Evolutionary conservation across 2,329 filamentous ascomycete species (phyloP).

Genomic region (Aspergillus sergii): DNA sequence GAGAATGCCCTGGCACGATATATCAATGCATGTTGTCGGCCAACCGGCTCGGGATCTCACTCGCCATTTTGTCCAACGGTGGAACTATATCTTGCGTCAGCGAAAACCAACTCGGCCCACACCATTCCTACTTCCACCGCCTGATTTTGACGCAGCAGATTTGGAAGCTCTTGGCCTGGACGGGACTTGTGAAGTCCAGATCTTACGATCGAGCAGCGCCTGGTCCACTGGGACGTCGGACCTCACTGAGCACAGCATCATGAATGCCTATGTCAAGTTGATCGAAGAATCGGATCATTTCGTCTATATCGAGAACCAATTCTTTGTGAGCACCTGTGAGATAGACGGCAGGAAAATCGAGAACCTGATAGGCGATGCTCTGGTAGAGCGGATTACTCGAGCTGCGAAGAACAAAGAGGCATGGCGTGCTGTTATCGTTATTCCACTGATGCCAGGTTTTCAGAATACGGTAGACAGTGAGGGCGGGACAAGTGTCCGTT

Average conservation of each 20-base stretch:
- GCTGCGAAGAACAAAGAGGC: constrained; percentile 82
- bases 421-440: constrained; percentile 87
- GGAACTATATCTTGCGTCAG: constrained; percentile 94
- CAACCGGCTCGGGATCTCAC: constrained; percentile 93
- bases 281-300: constrained; percentile 96
- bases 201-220: constrained; percentile 82
- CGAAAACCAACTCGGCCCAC: constrained; percentile 91
- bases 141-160: constrained; percentile 85
- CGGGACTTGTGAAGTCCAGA: constrained; percentile 95
- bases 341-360: constrained; percentile 84
- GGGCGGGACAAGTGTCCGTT: constrained; percentile 87
- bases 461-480: constrained; percentile 94
- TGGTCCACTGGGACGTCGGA: constrained; percentile 90
- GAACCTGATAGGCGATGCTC: constrained; percentile 90
- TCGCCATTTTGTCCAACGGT: constrained; percentile 93
- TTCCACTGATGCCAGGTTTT: constrained; percentile 97
- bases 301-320: constrained; percentile 98
- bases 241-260: constrained; percentile 89
- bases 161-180: constrained; percentile 84
- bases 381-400: constrained; percentile 87
- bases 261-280: constrained; percentile 91
- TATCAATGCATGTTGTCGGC: constrained; percentile 95
- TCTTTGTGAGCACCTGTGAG: constrained; percentile 92
- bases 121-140: constrained; percentile 88
- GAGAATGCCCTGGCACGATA: constrained; percentile 98